Evolutionary conservation across 345 rosid species (phyloP).

Genomic region (Hypericum perforatum): DNA sequence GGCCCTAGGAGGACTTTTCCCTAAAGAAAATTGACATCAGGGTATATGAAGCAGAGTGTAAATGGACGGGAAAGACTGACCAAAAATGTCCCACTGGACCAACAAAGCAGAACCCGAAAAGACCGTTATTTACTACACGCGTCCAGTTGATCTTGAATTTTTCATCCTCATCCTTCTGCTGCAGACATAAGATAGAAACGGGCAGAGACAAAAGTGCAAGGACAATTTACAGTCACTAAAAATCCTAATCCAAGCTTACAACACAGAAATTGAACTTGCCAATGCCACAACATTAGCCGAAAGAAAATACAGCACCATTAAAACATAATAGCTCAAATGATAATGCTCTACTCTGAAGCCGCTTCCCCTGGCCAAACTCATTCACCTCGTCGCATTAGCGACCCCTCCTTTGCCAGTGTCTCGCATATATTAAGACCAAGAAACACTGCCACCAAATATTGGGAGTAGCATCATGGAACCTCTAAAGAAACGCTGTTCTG

Average conservation of each 20-base stretch:
- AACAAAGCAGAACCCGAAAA: constrained; percentile 68
- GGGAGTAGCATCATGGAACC: too few relatives aligned
- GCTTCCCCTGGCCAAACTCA: too few relatives aligned
- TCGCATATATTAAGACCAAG: too few relatives aligned
- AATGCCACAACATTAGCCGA: constrained; percentile 7
- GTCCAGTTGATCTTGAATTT: constrained; percentile 59
- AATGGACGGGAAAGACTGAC: constrained; percentile 30
- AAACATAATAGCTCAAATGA: too few relatives aligned
- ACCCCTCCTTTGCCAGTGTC: too few relatives aligned
- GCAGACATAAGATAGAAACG: background rate
- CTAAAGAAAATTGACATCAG: too few relatives aligned
- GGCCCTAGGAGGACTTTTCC: too few relatives aligned
- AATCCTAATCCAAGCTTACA: background rate
- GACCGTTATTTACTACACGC: constrained; percentile 64
- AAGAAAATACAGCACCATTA: background rate
- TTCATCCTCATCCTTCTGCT: constrained; percentile 42
- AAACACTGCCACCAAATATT: too few relatives aligned
- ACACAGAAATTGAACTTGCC: background rate
- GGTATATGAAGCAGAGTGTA: background rate
- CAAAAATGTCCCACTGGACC: constrained; percentile 88
- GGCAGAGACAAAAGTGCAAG: constrained; percentile 6
- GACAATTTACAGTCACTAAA: too few relatives aligned
- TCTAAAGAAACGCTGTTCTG: too few relatives aligned
- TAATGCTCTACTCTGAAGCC: too few relatives aligned
- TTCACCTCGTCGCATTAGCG: too few relatives aligned